phyloP scores from a whole-genome alignment of 495 filamentous ascomycete genomes.

The Aspergillus nanangensis region DNA sequence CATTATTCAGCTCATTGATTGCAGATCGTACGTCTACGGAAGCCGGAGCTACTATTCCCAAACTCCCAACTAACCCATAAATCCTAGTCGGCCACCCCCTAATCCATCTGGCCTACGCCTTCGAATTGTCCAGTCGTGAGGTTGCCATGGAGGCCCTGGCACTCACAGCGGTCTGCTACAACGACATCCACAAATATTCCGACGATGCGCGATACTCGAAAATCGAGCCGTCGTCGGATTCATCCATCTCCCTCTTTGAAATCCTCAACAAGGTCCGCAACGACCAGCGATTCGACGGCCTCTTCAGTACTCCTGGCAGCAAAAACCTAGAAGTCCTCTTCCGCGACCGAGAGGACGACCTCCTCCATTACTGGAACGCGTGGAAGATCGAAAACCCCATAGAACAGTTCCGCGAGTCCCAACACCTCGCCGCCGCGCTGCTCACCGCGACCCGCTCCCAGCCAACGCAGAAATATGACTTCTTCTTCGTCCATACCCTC shows the following conservation, averaged over 20 bases:
- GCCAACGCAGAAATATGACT: slow-evolving; percentile 57
- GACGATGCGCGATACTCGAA: slow-evolving; percentile 66
- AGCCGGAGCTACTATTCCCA: neutral
- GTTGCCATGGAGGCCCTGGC: slow-evolving; percentile 80
- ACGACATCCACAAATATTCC: slow-evolving; percentile 70
- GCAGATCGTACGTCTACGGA: slow-evolving; percentile 64
- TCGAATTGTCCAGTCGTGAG: slow-evolving; percentile 73
- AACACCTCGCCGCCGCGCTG: slow-evolving; percentile 69
- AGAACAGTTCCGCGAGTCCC: slow-evolving; percentile 71
- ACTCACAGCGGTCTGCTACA: slow-evolving; percentile 66
- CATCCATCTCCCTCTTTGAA: slow-evolving; percentile 54
- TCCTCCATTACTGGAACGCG: slow-evolving; percentile 85
- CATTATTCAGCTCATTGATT: slow-evolving; percentile 73
- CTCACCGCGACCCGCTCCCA: slow-evolving; percentile 56
- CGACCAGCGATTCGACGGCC: slow-evolving; percentile 48
- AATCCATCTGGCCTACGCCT: slow-evolving; percentile 86
- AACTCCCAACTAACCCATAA: slow-evolving; percentile 1
- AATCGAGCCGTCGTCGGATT: slow-evolving; percentile 40
- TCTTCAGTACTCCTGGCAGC: slow-evolving; percentile 54
- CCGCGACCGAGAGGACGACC: slow-evolving; percentile 57
- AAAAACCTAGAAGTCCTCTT: slow-evolving; percentile 66
- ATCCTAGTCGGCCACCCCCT: slow-evolving; percentile 77
- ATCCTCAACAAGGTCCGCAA: slow-evolving; percentile 55
- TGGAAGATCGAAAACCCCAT: slow-evolving; percentile 64
- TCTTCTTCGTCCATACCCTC: slow-evolving; percentile 77